Conservation (phyloP, 1,139 yeast species). For the Kodamaea plutei region DNA sequence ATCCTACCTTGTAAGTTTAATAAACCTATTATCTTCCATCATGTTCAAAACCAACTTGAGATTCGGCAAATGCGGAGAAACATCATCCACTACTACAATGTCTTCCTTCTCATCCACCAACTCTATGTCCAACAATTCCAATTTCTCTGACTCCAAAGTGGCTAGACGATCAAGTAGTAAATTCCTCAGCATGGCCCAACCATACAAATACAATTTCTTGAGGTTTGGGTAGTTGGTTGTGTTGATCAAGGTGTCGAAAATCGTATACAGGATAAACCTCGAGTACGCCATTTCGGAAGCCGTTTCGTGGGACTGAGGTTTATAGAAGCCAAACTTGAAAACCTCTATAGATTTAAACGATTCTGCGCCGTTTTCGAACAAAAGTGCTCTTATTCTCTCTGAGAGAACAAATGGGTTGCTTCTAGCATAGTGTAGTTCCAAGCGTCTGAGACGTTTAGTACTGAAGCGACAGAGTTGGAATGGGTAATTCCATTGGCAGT, state of each 20-base stretch:
- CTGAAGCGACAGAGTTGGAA: slow-evolving; percentile 35
- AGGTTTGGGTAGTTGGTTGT: slow-evolving; percentile 19
- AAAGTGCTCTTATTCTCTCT: slow-evolving; percentile 34
- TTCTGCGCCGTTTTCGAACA: slow-evolving; percentile 17
- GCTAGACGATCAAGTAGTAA: slow-evolving; percentile 4
- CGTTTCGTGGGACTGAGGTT: no score
- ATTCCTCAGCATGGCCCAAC: slow-evolving; percentile 20
- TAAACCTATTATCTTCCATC: slow-evolving; percentile 4
- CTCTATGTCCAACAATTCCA: slow-evolving; percentile 9
- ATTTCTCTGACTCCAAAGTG: slow-evolving; percentile 7
- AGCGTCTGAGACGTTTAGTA: slow-evolving; percentile 17
- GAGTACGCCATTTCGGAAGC: no score
- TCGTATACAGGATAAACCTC: no score
- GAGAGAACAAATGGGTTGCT: slow-evolving; percentile 33
- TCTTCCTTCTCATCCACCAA: slow-evolving; percentile 9
- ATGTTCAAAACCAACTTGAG: slow-evolving; percentile 8
- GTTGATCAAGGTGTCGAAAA: no score
- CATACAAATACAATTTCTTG: slow-evolving; percentile 17
- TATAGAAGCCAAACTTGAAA: slow-evolving; percentile 16
- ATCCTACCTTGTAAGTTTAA: slow-evolving; percentile 1
- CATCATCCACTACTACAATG: slow-evolving; percentile 4
- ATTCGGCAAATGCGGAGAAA: slow-evolving; percentile 7
- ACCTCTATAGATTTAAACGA: slow-evolving; percentile 21
- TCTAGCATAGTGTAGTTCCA: slow-evolving; percentile 25
- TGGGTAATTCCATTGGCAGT: slow-evolving; percentile 47